Percentiles rank a stretch among this genome's conserved stretches.
phyloP scores from a whole-genome alignment of 495 filamentous ascomycete genomes.

The Penicillium fimorum region DNA sequence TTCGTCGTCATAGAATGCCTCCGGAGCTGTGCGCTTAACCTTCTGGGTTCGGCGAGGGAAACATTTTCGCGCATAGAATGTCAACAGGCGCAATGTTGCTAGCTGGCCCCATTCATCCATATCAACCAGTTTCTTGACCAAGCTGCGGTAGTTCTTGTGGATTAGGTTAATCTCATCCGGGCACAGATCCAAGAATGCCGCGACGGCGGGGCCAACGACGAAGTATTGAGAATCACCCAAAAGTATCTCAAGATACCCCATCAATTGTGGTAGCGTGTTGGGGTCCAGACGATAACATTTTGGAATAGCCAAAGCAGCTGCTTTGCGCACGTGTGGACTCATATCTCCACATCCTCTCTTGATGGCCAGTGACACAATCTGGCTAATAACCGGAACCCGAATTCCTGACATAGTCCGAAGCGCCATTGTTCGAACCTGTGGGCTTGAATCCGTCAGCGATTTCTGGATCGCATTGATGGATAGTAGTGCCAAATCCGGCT shows the following conservation, averaged over 20 bases:
- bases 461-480: constrained; percentile 99
- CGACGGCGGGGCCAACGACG: constrained; percentile 88
- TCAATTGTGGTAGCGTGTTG: constrained; percentile 74
- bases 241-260: constrained; percentile 73
- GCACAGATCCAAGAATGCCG: constrained; percentile 84
- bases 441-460: constrained; percentile 86
- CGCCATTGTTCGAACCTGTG: constrained; percentile 85
- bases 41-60: constrained; percentile 70
- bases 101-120: constrained; percentile 99
- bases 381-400: constrained; percentile 93
- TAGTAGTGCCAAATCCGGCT: constrained; percentile 90
- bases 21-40: constrained; percentile 52
- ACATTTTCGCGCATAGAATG: constrained; percentile 79
- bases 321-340: constrained; percentile 89
- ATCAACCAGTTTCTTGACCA: constrained; percentile 89
- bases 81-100: constrained; percentile 75
- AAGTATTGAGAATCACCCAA: constrained; percentile 92
- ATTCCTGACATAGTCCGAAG: constrained; percentile 95
- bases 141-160: constrained; percentile 79
- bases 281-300: constrained; percentile 97
- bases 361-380: constrained; percentile 95
- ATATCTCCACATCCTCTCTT: constrained; percentile 90
- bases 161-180: constrained; percentile 82
- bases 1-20: constrained; percentile 78
- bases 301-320: constrained; percentile 91